A percentile compares a stretch with the other conserved stretches of the same genome.
Conservation (phyloP, 345 rosid species). For the Crucihimalaya himalaica region DNA sequence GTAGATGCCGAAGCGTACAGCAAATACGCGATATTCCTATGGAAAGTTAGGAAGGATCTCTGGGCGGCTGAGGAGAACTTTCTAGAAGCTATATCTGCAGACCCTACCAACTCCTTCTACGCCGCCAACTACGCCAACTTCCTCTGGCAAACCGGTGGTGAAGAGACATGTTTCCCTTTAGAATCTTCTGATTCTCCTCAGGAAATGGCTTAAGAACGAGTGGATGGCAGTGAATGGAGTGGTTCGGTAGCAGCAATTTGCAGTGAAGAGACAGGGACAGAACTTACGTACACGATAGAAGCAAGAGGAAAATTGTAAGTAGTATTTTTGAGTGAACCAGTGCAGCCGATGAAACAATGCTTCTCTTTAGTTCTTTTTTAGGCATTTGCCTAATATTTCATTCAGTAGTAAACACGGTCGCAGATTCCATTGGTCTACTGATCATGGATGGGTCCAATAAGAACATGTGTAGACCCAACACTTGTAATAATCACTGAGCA, state of each 20-base stretch:
- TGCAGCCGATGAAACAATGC: slow-evolving; percentile 2
- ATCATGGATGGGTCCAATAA: not conserved
- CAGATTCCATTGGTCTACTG: not conserved
- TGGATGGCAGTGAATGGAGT: slow-evolving; percentile 2
- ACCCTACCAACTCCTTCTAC: slow-evolving; percentile 49
- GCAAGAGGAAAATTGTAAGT: slow-evolving; percentile 26
- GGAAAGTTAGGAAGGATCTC: slow-evolving; percentile 63
- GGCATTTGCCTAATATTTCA: not conserved
- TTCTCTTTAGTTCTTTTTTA: not conserved
- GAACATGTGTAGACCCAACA: slow-evolving; percentile 29
- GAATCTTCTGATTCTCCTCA: slow-evolving; percentile 30
- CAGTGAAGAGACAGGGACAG: slow-evolving; percentile 18
- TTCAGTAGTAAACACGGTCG: slow-evolving; percentile 6
- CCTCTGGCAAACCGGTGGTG: slow-evolving; percentile 74
- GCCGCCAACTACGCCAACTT: slow-evolving; percentile 72
- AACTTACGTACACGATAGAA: slow-evolving; percentile 25
- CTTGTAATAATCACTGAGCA: slow-evolving; percentile 15
- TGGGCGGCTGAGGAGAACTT: slow-evolving; percentile 81
- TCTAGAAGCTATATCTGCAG: slow-evolving; percentile 60
- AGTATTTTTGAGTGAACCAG: slow-evolving; percentile 27
- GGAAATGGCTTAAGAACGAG: slow-evolving; percentile 26
- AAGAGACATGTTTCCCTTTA: slow-evolving; percentile 69
- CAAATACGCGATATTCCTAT: slow-evolving; percentile 68
- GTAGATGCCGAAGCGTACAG: slow-evolving; percentile 63
- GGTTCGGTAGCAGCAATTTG: not conserved